Conservation (phyloP, 768 basidiomycete genomes). For the Mycena amicta region DNA sequence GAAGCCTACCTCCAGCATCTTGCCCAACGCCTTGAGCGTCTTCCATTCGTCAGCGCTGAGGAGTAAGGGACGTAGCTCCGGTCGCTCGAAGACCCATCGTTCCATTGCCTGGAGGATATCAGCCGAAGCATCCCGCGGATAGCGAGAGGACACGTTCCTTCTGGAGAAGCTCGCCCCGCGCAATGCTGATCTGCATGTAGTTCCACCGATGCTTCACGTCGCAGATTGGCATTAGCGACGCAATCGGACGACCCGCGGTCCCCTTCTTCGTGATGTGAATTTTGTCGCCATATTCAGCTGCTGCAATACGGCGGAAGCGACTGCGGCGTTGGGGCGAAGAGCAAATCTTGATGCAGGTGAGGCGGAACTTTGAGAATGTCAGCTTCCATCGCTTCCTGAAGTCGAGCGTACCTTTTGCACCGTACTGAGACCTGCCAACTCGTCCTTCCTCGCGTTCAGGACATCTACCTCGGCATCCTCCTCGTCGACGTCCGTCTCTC, state of each 20-base stretch:
- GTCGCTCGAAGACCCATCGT: background rate
- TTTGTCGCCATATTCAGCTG: background rate
- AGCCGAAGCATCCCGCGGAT: no score
- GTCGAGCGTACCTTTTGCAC: background rate
- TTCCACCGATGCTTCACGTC: constrained; percentile 10
- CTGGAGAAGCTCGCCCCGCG: background rate
- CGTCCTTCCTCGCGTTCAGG: background rate
- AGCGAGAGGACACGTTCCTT: background rate
- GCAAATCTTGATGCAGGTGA: constrained; percentile 3
- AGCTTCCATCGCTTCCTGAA: no score
- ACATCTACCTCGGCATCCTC: background rate
- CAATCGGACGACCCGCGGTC: background rate
- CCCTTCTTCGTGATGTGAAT: background rate
- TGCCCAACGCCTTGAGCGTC: background rate
- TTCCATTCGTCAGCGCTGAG: background rate
- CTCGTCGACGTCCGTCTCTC: background rate
- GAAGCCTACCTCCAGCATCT: background rate
- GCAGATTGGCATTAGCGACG: background rate
- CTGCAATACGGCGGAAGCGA: background rate
- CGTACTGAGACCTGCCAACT: background rate
- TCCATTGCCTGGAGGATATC: background rate
- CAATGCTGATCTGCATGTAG: background rate
- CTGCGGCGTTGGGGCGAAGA: constrained; percentile 8
- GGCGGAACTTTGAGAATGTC: background rate
- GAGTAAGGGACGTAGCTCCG: background rate